Base-by-base conservation (phyloP, 2,329 filamentous ascomycete species). In the Malbranchea cinnamomea region DNA sequence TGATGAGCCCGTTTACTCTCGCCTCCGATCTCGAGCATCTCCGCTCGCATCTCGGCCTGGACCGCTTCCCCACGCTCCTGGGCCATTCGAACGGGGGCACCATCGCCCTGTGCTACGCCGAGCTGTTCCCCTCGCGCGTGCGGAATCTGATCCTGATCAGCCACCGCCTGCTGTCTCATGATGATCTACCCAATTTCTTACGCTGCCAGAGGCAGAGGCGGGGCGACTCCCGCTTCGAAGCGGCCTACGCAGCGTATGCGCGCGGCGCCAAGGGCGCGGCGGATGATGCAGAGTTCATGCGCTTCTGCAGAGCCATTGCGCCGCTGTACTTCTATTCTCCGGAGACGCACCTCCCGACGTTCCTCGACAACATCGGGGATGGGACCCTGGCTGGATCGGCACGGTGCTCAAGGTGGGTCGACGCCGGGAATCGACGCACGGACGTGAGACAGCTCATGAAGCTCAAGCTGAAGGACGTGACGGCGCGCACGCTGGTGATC, bases 51-150 rank as follows among this genome's bases (percentile, higher is more conserved):
- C 37, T 50, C 2, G 26, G 31, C 2, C 28, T 46, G 2, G 40
- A 42, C 3, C 28, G 33, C 4, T 39, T 44, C 10, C 31, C 41
- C 5, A 25, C 38, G 4, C 18, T 48, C 6, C 26, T 44, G 2
- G 43, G 45, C 15, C 47, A 48, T 20, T 48, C 44, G 5, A 41
- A 47, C 29, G 46, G 47, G 15, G 47, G 45, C 2, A 39, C 41
- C 2, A 42, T 50, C n/a, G 46, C 36, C 4, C 34, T 49, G 5
- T 43, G 36, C 3, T 50, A 48, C 21, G 46, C 46, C 5, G 41
- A 47, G 33, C 28, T 30, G 12, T 43, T 36, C 34, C 43, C 46
- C 2, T 16, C 26, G 4, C 33, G 35, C 8, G 40, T 50, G 3
- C 33, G 35, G n/a, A 43, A 33, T 13, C 28, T 50, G 4, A 29